Conservation (phyloP, 2,329 filamentous ascomycete genomes). For the Fusarium abutilonis region DNA sequence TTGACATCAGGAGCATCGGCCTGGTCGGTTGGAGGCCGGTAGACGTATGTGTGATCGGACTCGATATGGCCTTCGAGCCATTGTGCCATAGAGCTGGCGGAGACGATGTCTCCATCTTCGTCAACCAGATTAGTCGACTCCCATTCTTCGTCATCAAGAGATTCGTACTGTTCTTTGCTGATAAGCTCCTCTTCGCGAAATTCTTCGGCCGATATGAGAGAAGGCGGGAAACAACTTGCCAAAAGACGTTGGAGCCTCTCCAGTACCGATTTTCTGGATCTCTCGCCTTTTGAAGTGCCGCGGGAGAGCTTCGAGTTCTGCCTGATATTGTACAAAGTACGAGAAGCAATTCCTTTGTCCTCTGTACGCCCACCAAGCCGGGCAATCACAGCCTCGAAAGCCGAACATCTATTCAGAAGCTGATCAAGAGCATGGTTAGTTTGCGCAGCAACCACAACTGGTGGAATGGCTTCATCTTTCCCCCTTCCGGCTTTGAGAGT, state of each 20-base stretch:
- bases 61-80: conserved; percentile 38
- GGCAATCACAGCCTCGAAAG: conserved; percentile 63
- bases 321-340: conserved; percentile 73
- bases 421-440: conserved; percentile 94
- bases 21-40: conserved; percentile 35
- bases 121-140: conserved; percentile 18
- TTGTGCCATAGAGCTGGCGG: conserved; percentile 10
- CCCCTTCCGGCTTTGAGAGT: conserved; percentile 65
- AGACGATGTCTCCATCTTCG: conserved; percentile 1
- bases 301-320: conserved; percentile 33
- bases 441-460: conserved; percentile 83
- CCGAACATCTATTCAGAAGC: conserved; percentile 70
- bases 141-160: conserved; percentile 49
- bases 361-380: conserved; percentile 74
- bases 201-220: conserved; percentile 62
- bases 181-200: conserved; percentile 68
- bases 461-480: conserved; percentile 45
- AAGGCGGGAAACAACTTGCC: conserved; percentile 48
- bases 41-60: conserved; percentile 35
- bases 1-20: conserved; percentile 7
- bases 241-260: conserved; percentile 19
- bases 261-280: conserved; percentile 17
- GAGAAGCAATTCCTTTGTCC: conserved; percentile 70
- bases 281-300: conserved; percentile 10
- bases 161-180: conserved; percentile 69